phyloP scores from a whole-genome alignment of 768 basidiomycete species.

The Leccinum olivaceopallidum region DNA sequence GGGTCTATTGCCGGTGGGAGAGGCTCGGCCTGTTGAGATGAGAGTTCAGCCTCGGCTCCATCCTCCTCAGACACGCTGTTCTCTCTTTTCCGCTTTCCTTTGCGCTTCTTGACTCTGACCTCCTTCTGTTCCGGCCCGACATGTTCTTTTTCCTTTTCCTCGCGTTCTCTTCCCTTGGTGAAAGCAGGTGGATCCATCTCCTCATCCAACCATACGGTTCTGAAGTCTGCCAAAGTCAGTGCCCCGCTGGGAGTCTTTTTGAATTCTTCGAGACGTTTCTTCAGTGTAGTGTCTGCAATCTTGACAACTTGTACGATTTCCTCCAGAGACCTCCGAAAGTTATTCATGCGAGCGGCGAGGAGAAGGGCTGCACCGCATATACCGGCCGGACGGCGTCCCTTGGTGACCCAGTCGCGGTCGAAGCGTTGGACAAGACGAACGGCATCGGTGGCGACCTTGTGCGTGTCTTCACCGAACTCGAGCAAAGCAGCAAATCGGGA shows the following conservation, averaged over 20 bases:
- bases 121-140: conserved; percentile 35
- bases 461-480: conserved; percentile 94
- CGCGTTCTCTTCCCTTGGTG: conserved; percentile 71
- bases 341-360: conserved; percentile 97
- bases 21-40: conserved; percentile 19
- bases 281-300: conserved; percentile 93
- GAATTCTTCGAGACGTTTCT: conserved; percentile 94
- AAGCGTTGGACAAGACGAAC: conserved; percentile 92
- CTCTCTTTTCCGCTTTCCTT: conserved; percentile 42
- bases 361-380: conserved; percentile 96
- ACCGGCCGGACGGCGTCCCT: conserved; percentile 92
- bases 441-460: conserved; percentile 90
- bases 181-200: conserved; percentile 92
- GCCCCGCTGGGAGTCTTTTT: conserved; percentile 83
- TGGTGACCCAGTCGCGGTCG: conserved; percentile 96
- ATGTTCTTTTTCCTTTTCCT: conserved; percentile 53
- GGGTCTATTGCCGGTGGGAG: conserved; percentile 48
- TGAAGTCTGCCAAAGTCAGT: conserved; percentile 86
- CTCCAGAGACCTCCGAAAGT: conserved; percentile 88
- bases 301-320: conserved; percentile 99
- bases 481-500: conserved; percentile 92
- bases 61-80: conserved; percentile 39
- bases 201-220: conserved; percentile 88
- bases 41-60: conserved; percentile 14
- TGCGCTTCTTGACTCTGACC: conserved; percentile 30